Evolutionary conservation across 176 grass and related monocot species (phyloP), one percentile per base, ranked within the genome.

Genomic region (Poa pratensis): DNA sequence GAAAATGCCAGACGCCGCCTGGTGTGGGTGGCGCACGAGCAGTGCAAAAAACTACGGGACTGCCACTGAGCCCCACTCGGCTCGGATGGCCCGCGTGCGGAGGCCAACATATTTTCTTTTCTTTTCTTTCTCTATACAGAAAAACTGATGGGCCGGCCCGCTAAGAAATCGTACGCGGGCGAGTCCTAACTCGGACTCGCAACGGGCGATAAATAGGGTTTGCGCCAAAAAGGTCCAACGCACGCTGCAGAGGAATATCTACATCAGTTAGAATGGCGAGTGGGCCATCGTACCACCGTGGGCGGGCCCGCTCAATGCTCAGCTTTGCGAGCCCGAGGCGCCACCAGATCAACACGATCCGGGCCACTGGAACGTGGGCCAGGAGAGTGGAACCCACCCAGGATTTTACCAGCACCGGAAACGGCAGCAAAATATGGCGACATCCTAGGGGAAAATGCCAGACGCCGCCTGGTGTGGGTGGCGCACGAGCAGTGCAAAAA

Each of bases 1-100:
- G 69, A 54, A 22, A 22, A 1, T 32, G 63, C 51, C 52, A 23
- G 51, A 28, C 76, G 59, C 81, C 75, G 57, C 58, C 15, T 7
- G 50, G 49, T 3, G 7, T 14, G 86, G 71, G 7, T 14, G 86
- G 71, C n/a, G 42, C 40, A 77, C 22, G 72, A 13, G 49, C 37
- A 20, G 52, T 40, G 11, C 50, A 6, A 1, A 7, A 76, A 78
- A 46, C 55, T 71, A 66, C 79, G 55, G 15, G 46, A 65, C 11
- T 64, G 84, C 63, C 88, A 82, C 78, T 77, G 42, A 17, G 17
- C 22, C 32, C 30, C 66, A 9, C 76, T 49, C 19, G 35, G 35
- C 35, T 37, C 35, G 35, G 35, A 37, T n/a, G n/a, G n/a, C n/a
- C n/a, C n/a, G n/a, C n/a, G n/a, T n/a, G n/a, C n/a, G n/a, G n/a